Evolutionary conservation across 2,329 filamentous ascomycete genomes (phyloP).

Genomic region (Aspergillus aculeatus): DNA sequence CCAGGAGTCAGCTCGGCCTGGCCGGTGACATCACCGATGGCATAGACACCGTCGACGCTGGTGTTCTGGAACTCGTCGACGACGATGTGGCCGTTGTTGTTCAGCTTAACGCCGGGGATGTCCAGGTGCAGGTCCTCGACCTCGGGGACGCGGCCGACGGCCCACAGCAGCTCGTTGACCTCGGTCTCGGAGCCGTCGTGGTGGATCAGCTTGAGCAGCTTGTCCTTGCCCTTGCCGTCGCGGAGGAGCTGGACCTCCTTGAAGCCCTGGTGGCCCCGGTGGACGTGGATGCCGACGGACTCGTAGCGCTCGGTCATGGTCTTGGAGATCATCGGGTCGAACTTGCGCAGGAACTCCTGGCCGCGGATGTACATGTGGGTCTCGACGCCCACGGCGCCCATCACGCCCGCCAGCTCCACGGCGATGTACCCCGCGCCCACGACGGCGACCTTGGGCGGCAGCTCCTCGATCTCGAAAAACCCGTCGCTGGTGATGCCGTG

Average conservation of each 20-base stretch:
- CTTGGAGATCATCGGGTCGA: constrained; percentile 54
- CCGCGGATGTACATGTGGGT: constrained; percentile 53
- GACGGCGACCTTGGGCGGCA: constrained; percentile 51
- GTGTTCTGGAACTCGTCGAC: constrained; percentile 55
- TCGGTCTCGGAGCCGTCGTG: constrained; percentile 46
- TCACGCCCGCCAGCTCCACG: constrained; percentile 52
- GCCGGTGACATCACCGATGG: constrained; percentile 53
- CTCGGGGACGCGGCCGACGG: constrained; percentile 49
- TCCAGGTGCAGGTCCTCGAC: constrained; percentile 44
- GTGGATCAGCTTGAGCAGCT: constrained; percentile 46
- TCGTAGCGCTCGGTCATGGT: constrained; percentile 54
- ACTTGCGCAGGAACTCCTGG: constrained; percentile 50
- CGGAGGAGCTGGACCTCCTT: constrained; percentile 49
- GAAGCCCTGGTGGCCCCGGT: constrained; percentile 48
- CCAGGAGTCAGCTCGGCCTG: constrained; percentile 52
- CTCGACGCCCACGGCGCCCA: constrained; percentile 51
- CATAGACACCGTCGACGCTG: constrained; percentile 48
- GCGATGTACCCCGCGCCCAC: constrained; percentile 54
- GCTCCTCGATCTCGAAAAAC: constrained; percentile 52
- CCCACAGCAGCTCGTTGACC: constrained; percentile 53
- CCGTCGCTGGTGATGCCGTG: constrained; percentile 53
- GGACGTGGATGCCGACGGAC: constrained; percentile 48
- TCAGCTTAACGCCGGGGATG: constrained; percentile 44
- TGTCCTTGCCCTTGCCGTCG: constrained; percentile 48
- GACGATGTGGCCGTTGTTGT: constrained; percentile 40